Conservation (phyloP, 2,329 filamentous ascomycete genomes). For the Aureobasidium pullulans region DNA sequence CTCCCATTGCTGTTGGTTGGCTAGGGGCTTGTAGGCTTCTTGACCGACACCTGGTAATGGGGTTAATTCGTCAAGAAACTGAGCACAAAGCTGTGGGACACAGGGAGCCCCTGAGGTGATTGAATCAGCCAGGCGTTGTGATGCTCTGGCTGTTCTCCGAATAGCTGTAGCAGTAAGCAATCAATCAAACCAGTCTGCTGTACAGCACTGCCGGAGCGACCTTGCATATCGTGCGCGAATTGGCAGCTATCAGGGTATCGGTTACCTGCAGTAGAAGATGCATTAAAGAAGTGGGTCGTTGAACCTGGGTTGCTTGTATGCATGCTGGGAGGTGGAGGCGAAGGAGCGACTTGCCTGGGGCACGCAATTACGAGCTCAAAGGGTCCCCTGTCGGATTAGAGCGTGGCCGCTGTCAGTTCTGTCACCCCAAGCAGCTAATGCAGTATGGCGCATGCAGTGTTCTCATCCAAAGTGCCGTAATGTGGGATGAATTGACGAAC, state of each 20-base stretch:
- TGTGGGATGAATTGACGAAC: background rate
- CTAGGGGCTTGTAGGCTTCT: slow-evolving; percentile 4
- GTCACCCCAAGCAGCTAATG: background rate
- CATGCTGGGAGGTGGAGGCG: background rate
- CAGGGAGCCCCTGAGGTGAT: background rate
- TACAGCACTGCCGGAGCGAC: background rate
- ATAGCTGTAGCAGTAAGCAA: background rate
- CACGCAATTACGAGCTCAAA: background rate
- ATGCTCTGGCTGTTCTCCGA: background rate
- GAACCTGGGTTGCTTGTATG: slow-evolving; percentile 8
- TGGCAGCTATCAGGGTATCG: slow-evolving; percentile 3
- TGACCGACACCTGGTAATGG: background rate
- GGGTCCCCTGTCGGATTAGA: background rate
- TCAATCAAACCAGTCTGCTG: background rate
- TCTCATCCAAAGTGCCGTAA: background rate
- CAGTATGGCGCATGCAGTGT: background rate
- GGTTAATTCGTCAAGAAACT: background rate
- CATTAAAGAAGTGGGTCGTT: background rate
- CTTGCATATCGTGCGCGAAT: background rate
- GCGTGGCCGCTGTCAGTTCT: slow-evolving; percentile 5
- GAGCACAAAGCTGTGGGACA: background rate
- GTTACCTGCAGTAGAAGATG: slow-evolving; percentile 4
- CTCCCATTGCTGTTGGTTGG: background rate
- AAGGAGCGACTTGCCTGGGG: slow-evolving; percentile 1
- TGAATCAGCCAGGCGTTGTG: background rate